Conservation (phyloP, 106 monocot species). For the Phalaenopsis aphrodite region DNA sequence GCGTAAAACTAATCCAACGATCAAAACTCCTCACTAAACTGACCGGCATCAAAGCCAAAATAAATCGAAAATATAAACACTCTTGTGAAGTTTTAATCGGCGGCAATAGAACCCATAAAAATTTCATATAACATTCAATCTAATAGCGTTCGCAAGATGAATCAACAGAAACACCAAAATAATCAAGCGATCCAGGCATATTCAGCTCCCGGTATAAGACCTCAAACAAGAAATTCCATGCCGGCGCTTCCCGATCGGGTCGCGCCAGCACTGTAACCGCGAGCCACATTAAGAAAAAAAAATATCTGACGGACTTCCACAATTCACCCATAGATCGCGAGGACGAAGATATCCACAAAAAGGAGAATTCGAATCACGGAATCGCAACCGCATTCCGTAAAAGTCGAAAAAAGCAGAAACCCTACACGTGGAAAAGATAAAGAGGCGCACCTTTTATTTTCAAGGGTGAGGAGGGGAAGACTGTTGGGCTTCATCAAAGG, state of each 20-base stretch:
- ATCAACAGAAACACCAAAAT: neutral
- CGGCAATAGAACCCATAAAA: neutral
- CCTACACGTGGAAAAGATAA: neutral
- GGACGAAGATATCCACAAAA: neutral
- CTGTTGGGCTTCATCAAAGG: slow-evolving; percentile 6
- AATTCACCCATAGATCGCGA: neutral
- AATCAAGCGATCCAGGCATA: neutral
- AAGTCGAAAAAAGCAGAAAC: neutral
- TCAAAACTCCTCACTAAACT: neutral
- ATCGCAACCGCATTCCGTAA: neutral
- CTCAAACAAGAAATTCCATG: neutral
- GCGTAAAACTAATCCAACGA: neutral
- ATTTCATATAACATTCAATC: neutral
- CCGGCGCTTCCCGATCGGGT: slow-evolving; percentile 1
- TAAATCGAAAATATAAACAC: neutral
- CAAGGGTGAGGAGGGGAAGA: neutral
- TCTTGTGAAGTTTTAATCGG: neutral
- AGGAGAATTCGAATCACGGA: neutral
- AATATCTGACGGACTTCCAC: neutral
- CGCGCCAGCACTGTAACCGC: neutral
- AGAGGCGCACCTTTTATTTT: neutral
- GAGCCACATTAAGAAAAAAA: neutral
- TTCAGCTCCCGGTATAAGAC: neutral
- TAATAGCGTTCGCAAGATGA: neutral
- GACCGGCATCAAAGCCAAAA: neutral